Evolutionary conservation across 352 stramenopile genomes (phyloP).

Genomic region (Pythium brachiatum): DNA sequence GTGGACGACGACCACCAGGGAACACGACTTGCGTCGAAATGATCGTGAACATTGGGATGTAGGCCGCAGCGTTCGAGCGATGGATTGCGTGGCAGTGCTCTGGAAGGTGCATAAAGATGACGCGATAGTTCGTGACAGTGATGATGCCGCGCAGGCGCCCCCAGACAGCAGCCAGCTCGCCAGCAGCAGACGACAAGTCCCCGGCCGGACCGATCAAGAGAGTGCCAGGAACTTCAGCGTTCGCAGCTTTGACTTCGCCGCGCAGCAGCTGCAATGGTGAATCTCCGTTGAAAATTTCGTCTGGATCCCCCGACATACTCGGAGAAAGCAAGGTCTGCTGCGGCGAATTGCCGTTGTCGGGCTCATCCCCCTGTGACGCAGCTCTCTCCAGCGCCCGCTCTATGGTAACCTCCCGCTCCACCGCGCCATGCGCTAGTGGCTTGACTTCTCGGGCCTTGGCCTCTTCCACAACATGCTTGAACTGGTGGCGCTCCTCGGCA

Average conservation of each 20-base stretch:
- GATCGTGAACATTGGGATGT: conserved; percentile 78
- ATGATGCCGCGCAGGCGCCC: conserved; percentile 61
- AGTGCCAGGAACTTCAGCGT: conserved; percentile 47
- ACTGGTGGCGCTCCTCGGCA: conserved; percentile 61
- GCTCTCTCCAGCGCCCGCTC: background rate
- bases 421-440: background rate
- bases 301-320: background rate
- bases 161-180: conserved; percentile 59
- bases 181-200: conserved; percentile 33
- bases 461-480: conserved; percentile 51
- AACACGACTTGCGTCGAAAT: conserved; percentile 58
- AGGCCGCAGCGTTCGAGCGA: conserved; percentile 41
- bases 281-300: conserved; percentile 5
- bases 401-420: background rate
- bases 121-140: conserved; percentile 73
- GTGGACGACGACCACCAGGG: conserved; percentile 50
- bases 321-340: background rate
- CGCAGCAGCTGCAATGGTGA: conserved; percentile 16
- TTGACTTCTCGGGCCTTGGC: conserved; percentile 16
- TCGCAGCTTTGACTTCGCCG: conserved; percentile 44
- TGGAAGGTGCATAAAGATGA: conserved; percentile 62
- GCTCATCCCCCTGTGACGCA: background rate
- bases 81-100: conserved; percentile 46
- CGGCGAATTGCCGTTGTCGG: background rate
- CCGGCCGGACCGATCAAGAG: conserved; percentile 58